Evolutionary conservation across 768 basidiomycete genomes (phyloP), one percentile per base, ranked within the genome.

Genomic region (Pleurotus pulmonarius): DNA sequence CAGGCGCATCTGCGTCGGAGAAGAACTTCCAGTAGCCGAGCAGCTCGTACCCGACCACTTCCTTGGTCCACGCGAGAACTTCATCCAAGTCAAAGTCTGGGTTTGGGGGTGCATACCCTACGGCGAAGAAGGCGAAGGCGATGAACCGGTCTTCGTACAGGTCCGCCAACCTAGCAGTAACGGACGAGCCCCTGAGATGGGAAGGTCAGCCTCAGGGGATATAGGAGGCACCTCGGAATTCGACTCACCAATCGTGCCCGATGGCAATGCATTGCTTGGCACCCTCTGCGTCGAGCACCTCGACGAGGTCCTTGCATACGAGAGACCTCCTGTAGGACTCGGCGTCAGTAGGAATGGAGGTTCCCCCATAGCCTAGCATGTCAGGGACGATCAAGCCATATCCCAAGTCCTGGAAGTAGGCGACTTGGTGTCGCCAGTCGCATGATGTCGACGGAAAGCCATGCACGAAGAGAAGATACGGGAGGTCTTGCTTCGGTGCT

Each of bases 311-410:
- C 52, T 72, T 61, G 24, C 64, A 67, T 37, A 82, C 64, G 25
- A 67, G 61, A 51, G 63, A 71, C n/a, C 53, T 26, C 5, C 59
- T 56, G 64, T 81, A 83, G 5, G 65, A 61, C 5, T 58, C 60
- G 1, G 64, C 55, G 46, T 78, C 74, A 0, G 59, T 56, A 0
- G 81, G 81, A 58, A 80, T 79, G 59, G 71, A 71, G 9, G 80
- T 81, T 2, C 73, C 73, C 7, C 80, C 82, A 55, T 79, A 82
- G 3, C 82, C 82, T 29, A 83, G 73, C 69, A 79, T 71, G 60
- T 83, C 80, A 1, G 78, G 80, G 1, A 71, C 76, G 49, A 83
- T 64, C 46, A 83, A 58, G 4, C 76, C 73, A 60, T 78, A 81
- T 5, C 78, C 78, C 38, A 64, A 58, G 7, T 59, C 61, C 34